These are phyloP conservation scores for Vaccinium vitisidaea DNA, from an alignment of 148 eudicot genomes.

Conservation along the genomic window DNA sequence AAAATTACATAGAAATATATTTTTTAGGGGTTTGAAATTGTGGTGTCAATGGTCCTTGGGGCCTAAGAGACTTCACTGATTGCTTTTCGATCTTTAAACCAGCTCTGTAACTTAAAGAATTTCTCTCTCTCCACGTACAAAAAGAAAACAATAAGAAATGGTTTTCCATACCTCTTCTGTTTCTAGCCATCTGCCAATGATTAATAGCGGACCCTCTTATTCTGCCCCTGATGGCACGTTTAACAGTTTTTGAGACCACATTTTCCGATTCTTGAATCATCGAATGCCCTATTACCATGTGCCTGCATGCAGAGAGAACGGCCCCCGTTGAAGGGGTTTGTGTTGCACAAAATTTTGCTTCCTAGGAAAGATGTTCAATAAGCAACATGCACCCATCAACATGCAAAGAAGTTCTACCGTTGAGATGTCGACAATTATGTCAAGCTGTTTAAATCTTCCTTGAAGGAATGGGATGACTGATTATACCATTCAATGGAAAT, in stretches of 20 bases:
- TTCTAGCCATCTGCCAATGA: too few species aligned
- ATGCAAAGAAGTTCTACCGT: too few species aligned
- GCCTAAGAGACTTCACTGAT: too few species aligned
- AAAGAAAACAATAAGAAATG: background rate
- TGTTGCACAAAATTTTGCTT: background rate
- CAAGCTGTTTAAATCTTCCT: background rate
- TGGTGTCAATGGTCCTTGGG: too few species aligned
- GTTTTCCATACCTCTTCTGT: too few species aligned
- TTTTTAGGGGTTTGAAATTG: too few species aligned
- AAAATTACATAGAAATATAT: too few species aligned
- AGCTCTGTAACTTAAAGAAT: background rate
- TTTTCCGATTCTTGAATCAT: background rate
- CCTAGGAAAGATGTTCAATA: background rate
- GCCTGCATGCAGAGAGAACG: background rate
- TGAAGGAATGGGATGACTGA: background rate
- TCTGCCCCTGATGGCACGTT: too few species aligned
- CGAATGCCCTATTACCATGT: background rate
- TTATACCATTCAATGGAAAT: background rate
- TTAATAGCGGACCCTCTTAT: too few species aligned
- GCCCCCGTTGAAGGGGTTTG: background rate
- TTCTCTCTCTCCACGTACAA: background rate
- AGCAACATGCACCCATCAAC: background rate
- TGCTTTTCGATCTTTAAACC: background rate
- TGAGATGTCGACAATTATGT: background rate
- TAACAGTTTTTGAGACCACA: too few species aligned